Base-by-base conservation (phyloP, 2,329 filamentous ascomycete species). In the Ceratocystis lukuohia region DNA sequence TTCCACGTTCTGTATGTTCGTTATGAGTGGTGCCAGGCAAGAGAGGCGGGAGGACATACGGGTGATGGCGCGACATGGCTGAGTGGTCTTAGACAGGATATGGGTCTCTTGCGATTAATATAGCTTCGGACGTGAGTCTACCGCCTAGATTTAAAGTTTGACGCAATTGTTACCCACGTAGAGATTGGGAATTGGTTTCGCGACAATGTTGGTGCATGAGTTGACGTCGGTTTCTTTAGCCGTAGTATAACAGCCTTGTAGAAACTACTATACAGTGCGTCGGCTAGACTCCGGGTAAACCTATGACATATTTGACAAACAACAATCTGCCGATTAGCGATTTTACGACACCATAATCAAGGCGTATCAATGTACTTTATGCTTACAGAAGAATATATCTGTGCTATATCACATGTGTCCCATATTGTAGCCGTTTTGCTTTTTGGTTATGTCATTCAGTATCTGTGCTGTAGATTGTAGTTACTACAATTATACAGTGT, bases 21-120 rank as follows among this genome's bases (percentile, higher is more conserved):
- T 46, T 28, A n/a, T 7, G 5, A 41, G 2, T 17, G 28, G 67
- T 44, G 3, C 15, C 7, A 12, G 44, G 17, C 15, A 12, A 5
- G 50, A 25, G 22, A 44, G 7, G 25, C 33, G 28, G 22, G 20
- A 53, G 44, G 62, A 80, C 85, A 80, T 81, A 89, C 87, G 92
- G 92, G 77, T 96, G 91, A 83, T 96, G 91, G 79, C 91, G 90
- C 74, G 91, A 96, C 91, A 95, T 95, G 74, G 45, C 81, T 74
- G 69, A 63, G 10, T 30, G 17, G 46, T 20, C 17, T 45, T 12
- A 25, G 15, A 61, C 62, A 53, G 17, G 10, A 20, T 17, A 20
- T 57, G 17, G 20, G 20, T 22, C 41, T 62, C 15, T 17, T 48
- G 61, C 22, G 15, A 46, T 28, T 25, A 6, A 20, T 41, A 5